Base-by-base conservation (phyloP, 2,329 filamentous ascomycete species). In the Geosmithia flava region DNA sequence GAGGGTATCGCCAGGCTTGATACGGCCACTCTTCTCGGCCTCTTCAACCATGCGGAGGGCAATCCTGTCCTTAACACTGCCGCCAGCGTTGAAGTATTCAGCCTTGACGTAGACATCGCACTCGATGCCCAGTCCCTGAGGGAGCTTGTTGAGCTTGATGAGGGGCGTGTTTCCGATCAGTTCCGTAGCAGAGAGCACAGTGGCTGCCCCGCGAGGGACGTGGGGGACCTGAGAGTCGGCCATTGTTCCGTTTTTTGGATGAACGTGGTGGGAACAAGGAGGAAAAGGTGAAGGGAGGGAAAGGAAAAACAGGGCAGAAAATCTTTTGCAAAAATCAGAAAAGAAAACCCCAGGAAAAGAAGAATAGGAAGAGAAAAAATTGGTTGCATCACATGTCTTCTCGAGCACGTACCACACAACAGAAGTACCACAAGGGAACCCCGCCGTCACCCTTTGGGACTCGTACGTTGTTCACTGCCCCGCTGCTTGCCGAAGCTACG, bases 81-180 rank as follows among this genome's bases (percentile, higher is more conserved):
- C 90, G 50, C 90, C 90, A 13, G 90, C 88, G 69, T 94, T 95
- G 76, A 95, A 95, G 51, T 89, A 81, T 68, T 96, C 90, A 50
- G 90, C 77, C 68, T 96, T 96, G 53, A 83, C 90, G 65, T 91
- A 95, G 46, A 96, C 84, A 48, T 88, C 83, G 49, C 86, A 87
- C 63, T 93, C 81, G 59, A 98, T 86, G 47, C 91, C 91, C 19
- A 95, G 75, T 47, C 87, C 91, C 63, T 93, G 84, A 3, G 93
- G 93, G 53, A 98, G 82, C 70, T 85, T 89, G 72, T 96, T 96
- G 53, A 98, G 75, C 46, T 86, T 85, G 42, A 98, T 88, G 48
- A 98, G 81, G n/a, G 93, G 93, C 41, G 91, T 95, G 67, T 94
- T 91, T 60, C 90, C 91, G 58, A 98, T 96, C 55, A 96, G 81